Evolutionary conservation across 1,284 basidiomycete genomes (phyloP), one percentile per base, ranked within the genome.

Genomic region (Stygiomarasmius scandens): DNA sequence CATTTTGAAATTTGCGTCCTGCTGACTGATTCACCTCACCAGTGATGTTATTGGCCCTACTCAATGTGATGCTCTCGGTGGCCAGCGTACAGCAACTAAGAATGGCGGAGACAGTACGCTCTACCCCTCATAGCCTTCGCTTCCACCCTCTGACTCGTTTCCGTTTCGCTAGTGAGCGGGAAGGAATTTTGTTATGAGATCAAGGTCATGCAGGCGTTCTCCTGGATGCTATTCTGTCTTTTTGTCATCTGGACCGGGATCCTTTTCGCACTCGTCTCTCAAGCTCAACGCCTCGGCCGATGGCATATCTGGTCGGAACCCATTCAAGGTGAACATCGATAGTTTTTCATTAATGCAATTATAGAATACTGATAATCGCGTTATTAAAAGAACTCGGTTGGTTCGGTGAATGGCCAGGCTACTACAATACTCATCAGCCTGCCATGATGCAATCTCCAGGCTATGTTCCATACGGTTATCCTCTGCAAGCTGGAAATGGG

Each of bases 151-250:
- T 49, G 20, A 49, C 27, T 24, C 1, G 29, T 14, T 32, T 22
- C 5, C 23, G 16, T 41, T 9, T 23, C 16, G 5, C n/a, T 54
- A 92, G 90, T 84, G 59, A 80, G 80, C 51, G 71, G 72, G 2
- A 74, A 75, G 63, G 68, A 73, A 22, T 90, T 81, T 61, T 92
- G 90, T 69, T 87, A 89, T 68, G 82, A 90, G 66, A 89, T 90
- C 84, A 90, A 87, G 69, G 84, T 86, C 54, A 78, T 90, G 38
- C 82, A 90, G 63, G 89, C 87, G 1, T 85, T 92, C 68, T 91
- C 90, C 0, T 92, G 90, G 90, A 77, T 83, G 67, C 74, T 83
- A 54, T 92, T 92, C 65, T 76, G 76, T 54, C 66, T 85, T 49
- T 83, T 85, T 77, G 65, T 71, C 14, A 60, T 79, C 49, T 86